Evolutionary conservation across 371 early-diverging fungal species (phyloP).

Genomic region (Sanchytrium tribonematis): DNA sequence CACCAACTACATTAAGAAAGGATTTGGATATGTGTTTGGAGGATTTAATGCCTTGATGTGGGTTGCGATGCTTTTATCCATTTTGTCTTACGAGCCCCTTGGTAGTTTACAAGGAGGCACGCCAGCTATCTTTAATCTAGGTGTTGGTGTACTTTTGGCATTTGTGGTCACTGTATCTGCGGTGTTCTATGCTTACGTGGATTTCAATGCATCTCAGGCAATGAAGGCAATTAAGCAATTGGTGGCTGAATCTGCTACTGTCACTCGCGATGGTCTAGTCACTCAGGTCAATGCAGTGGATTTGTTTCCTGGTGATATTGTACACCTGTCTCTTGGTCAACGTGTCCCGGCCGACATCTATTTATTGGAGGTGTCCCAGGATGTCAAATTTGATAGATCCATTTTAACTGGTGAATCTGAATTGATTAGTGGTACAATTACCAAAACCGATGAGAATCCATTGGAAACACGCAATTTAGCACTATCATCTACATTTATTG

Average conservation of each 20-base stretch:
- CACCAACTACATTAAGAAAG: constrained; percentile 17
- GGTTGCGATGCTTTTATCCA: constrained; percentile 11
- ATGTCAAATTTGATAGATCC: constrained; percentile 1
- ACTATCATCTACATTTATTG: not conserved
- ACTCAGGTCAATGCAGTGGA: constrained; percentile 87
- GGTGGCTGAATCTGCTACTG: too few relatives aligned
- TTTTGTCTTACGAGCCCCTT: constrained; percentile 7
- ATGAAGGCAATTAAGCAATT: too few relatives aligned
- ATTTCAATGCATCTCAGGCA: too few relatives aligned
- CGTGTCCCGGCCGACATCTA: not conserved
- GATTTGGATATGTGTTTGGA: constrained; percentile 18
- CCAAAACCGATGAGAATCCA: not conserved
- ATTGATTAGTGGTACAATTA: not conserved
- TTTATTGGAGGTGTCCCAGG: not conserved
- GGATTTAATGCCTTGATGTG: constrained; percentile 22
- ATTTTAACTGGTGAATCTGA: not conserved
- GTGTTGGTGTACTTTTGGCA: constrained; percentile 2
- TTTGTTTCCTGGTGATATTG: not conserved
- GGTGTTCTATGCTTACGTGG: constrained; percentile 20
- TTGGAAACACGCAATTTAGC: constrained; percentile 1
- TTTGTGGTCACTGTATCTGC: constrained; percentile 2
- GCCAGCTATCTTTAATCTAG: constrained; percentile 1
- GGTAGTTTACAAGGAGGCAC: not conserved
- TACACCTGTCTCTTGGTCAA: not conserved
- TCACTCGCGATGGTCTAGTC: too few relatives aligned